phyloP scores from a whole-genome alignment of 2,329 filamentous ascomycete species.

The Colletotrichum liriopes region DNA sequence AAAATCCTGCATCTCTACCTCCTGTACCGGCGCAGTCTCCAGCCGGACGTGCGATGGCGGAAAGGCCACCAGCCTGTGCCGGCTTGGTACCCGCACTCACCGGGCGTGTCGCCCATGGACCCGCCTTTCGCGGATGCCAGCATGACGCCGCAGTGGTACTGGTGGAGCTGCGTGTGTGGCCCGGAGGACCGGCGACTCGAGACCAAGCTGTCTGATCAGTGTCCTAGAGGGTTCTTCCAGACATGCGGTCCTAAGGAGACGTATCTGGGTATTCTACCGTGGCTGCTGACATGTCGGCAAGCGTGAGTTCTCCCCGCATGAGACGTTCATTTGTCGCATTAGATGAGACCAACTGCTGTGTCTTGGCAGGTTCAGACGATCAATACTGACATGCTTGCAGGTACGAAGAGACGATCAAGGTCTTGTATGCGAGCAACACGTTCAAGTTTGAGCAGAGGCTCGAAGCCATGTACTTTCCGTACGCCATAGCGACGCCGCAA shows the following conservation, averaged over 20 bases:
- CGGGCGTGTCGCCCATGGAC: slow-evolving; percentile 40
- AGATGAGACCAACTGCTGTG: slow-evolving; percentile 10
- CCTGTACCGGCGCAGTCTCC: slow-evolving; percentile 39
- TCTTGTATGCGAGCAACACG: slow-evolving; percentile 42
- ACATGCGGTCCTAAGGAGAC: slow-evolving; percentile 37
- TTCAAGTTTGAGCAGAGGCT: slow-evolving; percentile 43
- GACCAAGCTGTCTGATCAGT: slow-evolving; percentile 37
- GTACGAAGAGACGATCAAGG: slow-evolving; percentile 42
- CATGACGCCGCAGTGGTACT: slow-evolving; percentile 41
- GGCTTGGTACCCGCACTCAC: slow-evolving; percentile 41
- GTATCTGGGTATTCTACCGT: slow-evolving; percentile 37
- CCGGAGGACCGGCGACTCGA: slow-evolving; percentile 39
- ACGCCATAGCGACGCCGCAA: slow-evolving; percentile 21
- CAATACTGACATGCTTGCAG: slow-evolving; percentile 28
- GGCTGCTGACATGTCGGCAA: slow-evolving; percentile 40
- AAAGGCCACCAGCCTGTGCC: slow-evolving; percentile 42
- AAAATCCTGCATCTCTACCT: slow-evolving; percentile 42
- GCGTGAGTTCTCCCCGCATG: slow-evolving; percentile 35
- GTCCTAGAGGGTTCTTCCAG: slow-evolving; percentile 42
- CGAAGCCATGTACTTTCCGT: slow-evolving; percentile 41
- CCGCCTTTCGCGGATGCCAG: slow-evolving; percentile 37
- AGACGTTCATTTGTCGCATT: not conserved
- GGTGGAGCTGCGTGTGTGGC: slow-evolving; percentile 44
- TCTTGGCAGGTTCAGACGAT: slow-evolving; percentile 10
- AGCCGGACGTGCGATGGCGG: slow-evolving; percentile 40